A percentile compares a stretch with the other conserved stretches of the same genome.
Evolutionary conservation across 495 filamentous ascomycete genomes (phyloP).

Genomic region (Penicillium odoratum): DNA sequence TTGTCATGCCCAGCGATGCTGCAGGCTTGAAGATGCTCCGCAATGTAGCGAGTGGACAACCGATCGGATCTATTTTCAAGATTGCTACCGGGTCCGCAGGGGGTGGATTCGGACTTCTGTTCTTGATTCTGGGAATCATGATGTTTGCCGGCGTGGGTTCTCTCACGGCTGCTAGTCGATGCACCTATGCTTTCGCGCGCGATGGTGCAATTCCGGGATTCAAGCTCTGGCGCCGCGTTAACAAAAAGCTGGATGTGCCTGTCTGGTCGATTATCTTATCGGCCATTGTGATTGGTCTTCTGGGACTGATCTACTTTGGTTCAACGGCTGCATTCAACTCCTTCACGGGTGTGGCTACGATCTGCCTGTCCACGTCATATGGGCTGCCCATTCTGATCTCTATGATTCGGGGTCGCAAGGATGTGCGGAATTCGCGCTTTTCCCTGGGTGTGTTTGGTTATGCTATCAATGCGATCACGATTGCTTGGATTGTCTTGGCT

Average conservation of each 20-base stretch:
- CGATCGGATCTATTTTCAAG: slow-evolving; percentile 38
- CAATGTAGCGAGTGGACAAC: slow-evolving; percentile 59
- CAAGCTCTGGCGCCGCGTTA: slow-evolving; percentile 59
- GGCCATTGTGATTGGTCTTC: slow-evolving; percentile 51
- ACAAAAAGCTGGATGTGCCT: slow-evolving; percentile 56
- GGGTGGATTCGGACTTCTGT: slow-evolving; percentile 71
- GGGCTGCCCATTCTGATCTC: slow-evolving; percentile 63
- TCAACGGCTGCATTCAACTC: slow-evolving; percentile 63
- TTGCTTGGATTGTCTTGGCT: slow-evolving; percentile 53
- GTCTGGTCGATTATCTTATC: slow-evolving; percentile 59
- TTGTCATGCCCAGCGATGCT: slow-evolving; percentile 56
- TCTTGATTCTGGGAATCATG: slow-evolving; percentile 72
- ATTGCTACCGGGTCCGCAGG: slow-evolving; percentile 36
- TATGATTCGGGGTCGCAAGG: slow-evolving; percentile 48
- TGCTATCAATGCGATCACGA: slow-evolving; percentile 50
- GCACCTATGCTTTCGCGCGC: slow-evolving; percentile 76
- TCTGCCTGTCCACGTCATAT: slow-evolving; percentile 63
- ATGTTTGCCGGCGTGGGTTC: slow-evolving; percentile 70
- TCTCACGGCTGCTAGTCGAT: slow-evolving; percentile 71
- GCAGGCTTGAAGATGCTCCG: slow-evolving; percentile 42
- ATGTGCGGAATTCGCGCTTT: slow-evolving; percentile 47
- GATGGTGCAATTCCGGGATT: slow-evolving; percentile 66
- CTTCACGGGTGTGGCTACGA: slow-evolving; percentile 66
- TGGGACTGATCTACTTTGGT: slow-evolving; percentile 65
- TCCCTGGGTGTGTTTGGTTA: slow-evolving; percentile 54